Percentiles rank a stretch among this genome's conserved stretches.
Evolutionary conservation across 1,139 yeast genomes (phyloP).

Genomic region (Saccharomycopsis crataegensis): DNA sequence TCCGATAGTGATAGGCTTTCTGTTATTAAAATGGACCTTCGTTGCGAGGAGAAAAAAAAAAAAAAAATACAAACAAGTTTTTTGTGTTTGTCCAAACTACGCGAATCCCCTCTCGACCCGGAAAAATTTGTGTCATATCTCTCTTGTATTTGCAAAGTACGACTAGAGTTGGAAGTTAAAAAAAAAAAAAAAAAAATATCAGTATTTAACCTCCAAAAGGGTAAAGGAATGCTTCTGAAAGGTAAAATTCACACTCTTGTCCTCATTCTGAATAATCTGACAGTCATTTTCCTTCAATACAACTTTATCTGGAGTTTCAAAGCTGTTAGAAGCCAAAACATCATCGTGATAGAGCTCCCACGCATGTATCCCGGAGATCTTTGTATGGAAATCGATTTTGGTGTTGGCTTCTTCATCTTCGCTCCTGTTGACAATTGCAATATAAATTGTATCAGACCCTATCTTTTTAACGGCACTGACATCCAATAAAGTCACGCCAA

Average conservation of each 20-base stretch:
- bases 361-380: constrained; percentile 18
- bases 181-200: background rate
- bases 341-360: constrained; percentile 29
- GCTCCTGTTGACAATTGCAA: constrained; percentile 29
- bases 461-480: constrained; percentile 23
- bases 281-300: background rate
- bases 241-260: background rate
- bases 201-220: constrained; percentile 4
- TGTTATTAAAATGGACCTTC: too few relatives aligned
- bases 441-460: constrained; percentile 18
- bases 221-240: constrained; percentile 8
- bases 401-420: constrained; percentile 25
- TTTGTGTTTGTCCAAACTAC: too few relatives aligned
- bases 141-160: too few relatives aligned
- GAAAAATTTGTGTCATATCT: too few relatives aligned
- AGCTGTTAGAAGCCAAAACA: constrained; percentile 25
- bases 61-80: too few relatives aligned
- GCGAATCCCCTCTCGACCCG: too few relatives aligned
- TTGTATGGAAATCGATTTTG: constrained; percentile 22
- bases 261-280: background rate
- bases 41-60: too few relatives aligned
- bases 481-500: constrained; percentile 25
- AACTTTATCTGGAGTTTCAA: constrained; percentile 21
- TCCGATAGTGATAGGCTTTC: too few relatives aligned
- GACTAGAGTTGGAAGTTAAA: background rate